Conservation (phyloP, 345 rosid species). For the Isatis tinctoria region DNA sequence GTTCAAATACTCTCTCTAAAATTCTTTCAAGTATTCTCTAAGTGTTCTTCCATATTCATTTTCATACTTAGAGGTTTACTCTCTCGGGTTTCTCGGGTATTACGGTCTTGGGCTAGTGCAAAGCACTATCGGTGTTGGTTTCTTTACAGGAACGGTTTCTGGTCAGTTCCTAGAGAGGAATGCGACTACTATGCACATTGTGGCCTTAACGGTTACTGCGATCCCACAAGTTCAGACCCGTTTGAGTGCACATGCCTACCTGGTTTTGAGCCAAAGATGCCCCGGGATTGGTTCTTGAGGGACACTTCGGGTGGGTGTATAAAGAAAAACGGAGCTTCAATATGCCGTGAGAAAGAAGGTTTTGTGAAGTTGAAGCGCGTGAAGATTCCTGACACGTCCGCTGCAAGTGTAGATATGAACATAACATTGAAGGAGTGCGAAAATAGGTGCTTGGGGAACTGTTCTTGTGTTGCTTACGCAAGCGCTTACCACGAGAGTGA, state of each 20-base stretch:
- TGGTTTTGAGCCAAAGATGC: conserved; percentile 55
- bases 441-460: conserved; percentile 41
- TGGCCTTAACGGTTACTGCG: conserved; percentile 50
- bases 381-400: conserved; percentile 52
- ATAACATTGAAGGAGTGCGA: conserved; percentile 40
- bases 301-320: conserved; percentile 51
- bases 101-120: no score
- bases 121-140: no score
- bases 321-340: conserved; percentile 23
- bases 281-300: conserved; percentile 44
- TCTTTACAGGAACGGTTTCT: conserved; percentile 49
- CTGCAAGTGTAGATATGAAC: conserved; percentile 34
- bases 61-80: no score
- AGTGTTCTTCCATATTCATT: no score
- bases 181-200: conserved; percentile 61
- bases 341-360: conserved; percentile 44
- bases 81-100: no score
- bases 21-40: no score
- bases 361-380: conserved; percentile 40
- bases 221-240: conserved; percentile 20
- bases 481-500: conserved; percentile 37
- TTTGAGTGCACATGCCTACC: conserved; percentile 59
- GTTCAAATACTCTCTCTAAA: no score
- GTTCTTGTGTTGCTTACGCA: conserved; percentile 57
- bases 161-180: conserved; percentile 49